phyloP scores from a whole-genome alignment of 805 yeast genomes.

The Wickerhamomyces xylosicus region DNA sequence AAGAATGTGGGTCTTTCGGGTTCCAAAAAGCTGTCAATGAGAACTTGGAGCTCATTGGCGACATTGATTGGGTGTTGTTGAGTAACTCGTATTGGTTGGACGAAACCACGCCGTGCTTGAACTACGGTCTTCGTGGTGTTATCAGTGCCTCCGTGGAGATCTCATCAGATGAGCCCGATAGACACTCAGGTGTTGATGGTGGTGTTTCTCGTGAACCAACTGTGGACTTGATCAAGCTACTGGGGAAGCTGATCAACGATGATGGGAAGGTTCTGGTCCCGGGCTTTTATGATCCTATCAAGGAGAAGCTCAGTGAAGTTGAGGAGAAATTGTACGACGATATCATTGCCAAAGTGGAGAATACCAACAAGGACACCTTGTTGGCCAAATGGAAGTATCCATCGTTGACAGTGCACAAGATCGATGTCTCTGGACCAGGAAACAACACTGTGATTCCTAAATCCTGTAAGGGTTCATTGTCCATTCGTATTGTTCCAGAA shows the following conservation, averaged over 20 bases:
- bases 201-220: constrained; percentile 87
- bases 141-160: constrained; percentile 69
- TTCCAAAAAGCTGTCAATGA: constrained; percentile 56
- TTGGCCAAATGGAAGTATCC: constrained; percentile 86
- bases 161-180: constrained; percentile 66
- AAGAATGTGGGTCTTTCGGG: constrained; percentile 87
- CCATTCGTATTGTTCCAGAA: constrained; percentile 83
- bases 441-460: constrained; percentile 87
- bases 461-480: constrained; percentile 61
- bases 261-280: constrained; percentile 53
- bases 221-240: constrained; percentile 65
- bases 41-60: constrained; percentile 45
- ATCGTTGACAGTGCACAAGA: constrained; percentile 75
- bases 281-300: constrained; percentile 58
- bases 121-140: constrained; percentile 91
- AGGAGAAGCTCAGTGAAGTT: constrained; percentile 36
- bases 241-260: constrained; percentile 52
- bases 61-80: constrained; percentile 79
- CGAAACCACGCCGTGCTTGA: constrained; percentile 79
- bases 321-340: constrained; percentile 57
- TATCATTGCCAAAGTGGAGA: constrained; percentile 33
- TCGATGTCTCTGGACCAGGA: constrained; percentile 83
- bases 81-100: constrained; percentile 95
- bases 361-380: constrained; percentile 36
- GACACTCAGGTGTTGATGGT: constrained; percentile 96